Evolutionary conservation across 1,284 basidiomycete genomes (phyloP).

Genomic region (Ceratorhiza oryzae-sativae): DNA sequence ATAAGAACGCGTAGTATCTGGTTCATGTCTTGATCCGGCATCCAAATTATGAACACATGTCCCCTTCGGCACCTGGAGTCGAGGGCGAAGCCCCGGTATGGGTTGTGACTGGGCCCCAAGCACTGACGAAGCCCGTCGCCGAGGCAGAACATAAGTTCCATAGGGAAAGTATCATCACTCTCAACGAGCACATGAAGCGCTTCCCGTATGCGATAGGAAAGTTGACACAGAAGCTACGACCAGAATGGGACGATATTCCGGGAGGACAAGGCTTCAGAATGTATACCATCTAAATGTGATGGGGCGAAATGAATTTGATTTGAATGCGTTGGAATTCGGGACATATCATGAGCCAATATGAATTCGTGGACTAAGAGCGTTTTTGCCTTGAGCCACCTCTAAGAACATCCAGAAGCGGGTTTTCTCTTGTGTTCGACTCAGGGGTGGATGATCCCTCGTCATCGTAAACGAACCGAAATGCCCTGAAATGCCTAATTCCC

Average conservation of each 20-base stretch:
- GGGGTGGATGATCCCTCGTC: background rate
- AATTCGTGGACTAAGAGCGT: no score
- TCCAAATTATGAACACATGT: constrained; percentile 13
- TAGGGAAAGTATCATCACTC: background rate
- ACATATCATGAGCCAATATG: no score
- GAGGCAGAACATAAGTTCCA: background rate
- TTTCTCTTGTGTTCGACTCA: no score
- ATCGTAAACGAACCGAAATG: background rate
- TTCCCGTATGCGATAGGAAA: background rate
- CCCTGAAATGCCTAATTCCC: background rate
- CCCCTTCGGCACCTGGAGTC: constrained; percentile 15
- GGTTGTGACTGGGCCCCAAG: constrained; percentile 16
- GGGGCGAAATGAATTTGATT: background rate
- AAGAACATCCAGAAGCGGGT: no score
- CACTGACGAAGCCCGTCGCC: background rate
- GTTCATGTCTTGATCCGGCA: constrained; percentile 25
- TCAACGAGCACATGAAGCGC: background rate
- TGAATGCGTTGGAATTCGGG: background rate
- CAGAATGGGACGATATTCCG: constrained; percentile 5
- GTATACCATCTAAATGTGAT: background rate
- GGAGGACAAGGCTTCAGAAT: background rate
- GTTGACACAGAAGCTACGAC: background rate
- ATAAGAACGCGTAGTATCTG: constrained; percentile 2
- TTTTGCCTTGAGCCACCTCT: no score
- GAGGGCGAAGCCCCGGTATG: constrained; percentile 31